Conservation (phyloP, 352 stramenopile species). For the Globisporangium middletonii region DNA sequence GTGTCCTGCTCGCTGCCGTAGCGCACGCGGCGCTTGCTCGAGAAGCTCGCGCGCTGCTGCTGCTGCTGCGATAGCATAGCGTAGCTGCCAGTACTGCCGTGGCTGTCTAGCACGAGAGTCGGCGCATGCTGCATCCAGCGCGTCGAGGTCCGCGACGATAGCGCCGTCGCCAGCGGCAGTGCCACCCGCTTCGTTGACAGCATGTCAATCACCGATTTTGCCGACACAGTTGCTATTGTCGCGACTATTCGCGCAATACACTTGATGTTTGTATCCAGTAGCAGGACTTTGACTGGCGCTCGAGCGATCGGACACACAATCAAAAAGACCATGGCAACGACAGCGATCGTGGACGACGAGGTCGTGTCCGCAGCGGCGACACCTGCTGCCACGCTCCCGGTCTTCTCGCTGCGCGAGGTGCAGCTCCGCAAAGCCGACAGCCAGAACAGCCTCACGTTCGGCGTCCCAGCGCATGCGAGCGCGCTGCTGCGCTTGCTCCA, state of each 20-base stretch:
- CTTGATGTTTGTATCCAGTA: too few species aligned
- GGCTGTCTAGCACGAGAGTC: neutral
- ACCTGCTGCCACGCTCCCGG: conserved; percentile 22
- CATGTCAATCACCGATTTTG: neutral
- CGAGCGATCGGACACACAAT: too few species aligned
- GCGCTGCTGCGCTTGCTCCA: conserved; percentile 46
- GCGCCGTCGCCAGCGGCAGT: neutral
- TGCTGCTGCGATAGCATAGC: neutral
- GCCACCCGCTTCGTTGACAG: neutral
- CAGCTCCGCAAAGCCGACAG: conserved; percentile 47
- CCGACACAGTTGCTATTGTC: neutral
- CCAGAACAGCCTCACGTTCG: conserved; percentile 52
- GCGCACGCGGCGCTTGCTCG: conserved; percentile 28
- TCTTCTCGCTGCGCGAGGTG: conserved; percentile 46
- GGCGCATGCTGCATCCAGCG: neutral
- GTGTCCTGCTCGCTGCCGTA: conserved; percentile 14
- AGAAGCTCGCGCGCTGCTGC: conserved; percentile 16
- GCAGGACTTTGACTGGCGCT: too few species aligned
- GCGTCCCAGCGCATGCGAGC: conserved; percentile 39
- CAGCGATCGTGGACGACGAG: neutral
- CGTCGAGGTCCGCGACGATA: too few species aligned
- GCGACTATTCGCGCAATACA: too few species aligned
- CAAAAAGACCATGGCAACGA: neutral
- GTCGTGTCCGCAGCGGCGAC: neutral
- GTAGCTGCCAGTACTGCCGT: neutral